Percentiles rank a stretch among this genome's conserved stretches.
Evolutionary conservation across 1,284 basidiomycete species (phyloP).

Genomic region (Rhodotorula mucilaginosa): DNA sequence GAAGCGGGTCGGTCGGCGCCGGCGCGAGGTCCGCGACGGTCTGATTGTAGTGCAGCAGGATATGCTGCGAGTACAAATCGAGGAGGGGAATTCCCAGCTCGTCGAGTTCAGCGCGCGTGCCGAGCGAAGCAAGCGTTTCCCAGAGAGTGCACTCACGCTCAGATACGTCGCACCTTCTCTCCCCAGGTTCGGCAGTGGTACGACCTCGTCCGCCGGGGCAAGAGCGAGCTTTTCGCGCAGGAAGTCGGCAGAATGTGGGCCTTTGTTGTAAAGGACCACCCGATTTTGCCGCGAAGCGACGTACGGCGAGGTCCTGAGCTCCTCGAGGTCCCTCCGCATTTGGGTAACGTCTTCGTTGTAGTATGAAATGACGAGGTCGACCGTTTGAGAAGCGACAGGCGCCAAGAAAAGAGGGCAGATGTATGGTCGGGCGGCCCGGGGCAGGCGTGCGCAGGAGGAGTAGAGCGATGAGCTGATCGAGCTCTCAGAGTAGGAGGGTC

Average conservation of each 20-base stretch:
- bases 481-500: too few relatives aligned
- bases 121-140: too few relatives aligned
- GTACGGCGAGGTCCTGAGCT: constrained; percentile 13
- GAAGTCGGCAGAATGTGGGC: constrained; percentile 3
- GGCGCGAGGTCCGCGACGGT: constrained; percentile 4
- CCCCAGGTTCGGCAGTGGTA: constrained; percentile 38
- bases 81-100: not conserved
- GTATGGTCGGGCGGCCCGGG: constrained; percentile 13
- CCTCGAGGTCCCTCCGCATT: constrained; percentile 14
- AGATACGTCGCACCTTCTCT: constrained; percentile 44
- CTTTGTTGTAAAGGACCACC: constrained; percentile 39
- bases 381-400: not conserved
- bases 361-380: constrained; percentile 39
- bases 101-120: too few relatives aligned
- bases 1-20: not conserved
- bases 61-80: constrained; percentile 23
- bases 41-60: constrained; percentile 34
- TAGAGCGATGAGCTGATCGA: constrained; percentile 10
- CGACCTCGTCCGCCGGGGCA: constrained; percentile 28
- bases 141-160: constrained; percentile 15
- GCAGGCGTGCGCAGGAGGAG: constrained; percentile 29
- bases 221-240: constrained; percentile 19
- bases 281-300: constrained; percentile 4
- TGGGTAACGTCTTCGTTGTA: constrained; percentile 23
- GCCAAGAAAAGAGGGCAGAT: constrained; percentile 12